Evolutionary conservation across 176 grass and related monocot species (phyloP), one percentile per base, ranked within the genome.

Genomic region (Zoysia japonica): DNA sequence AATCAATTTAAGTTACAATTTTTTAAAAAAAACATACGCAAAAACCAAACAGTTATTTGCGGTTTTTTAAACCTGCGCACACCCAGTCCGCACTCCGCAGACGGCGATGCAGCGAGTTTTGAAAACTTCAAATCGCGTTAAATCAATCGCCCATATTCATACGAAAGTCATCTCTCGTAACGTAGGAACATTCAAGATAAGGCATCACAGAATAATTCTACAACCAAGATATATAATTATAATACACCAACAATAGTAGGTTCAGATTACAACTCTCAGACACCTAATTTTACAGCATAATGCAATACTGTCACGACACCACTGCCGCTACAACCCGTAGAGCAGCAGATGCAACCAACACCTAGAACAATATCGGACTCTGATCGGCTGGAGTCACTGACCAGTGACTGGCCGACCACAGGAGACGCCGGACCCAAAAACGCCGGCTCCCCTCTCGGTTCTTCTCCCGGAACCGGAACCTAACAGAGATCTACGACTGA

Each of bases 361-460:
- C 11, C 67, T 47, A 69, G 38, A 45, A 71, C 14, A 66, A 45
- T 63, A 73, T 65, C 11, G 62, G 56, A 79, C 75, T 52, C 80
- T 42, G 41, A 67, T 20, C 62, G 63, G 47, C 35, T 81, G 70
- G 56, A 56, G 77, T 57, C 71, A 76, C 82, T 59, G 77, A 76
- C 70, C 70, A 76, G 76, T 80, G 81, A 76, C 85, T 35, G 57
- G 37, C 77, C 76, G 9, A 42, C 47, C 82, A 82, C 66, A 41
- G 66, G 71, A 81, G 77, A 76, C 43, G 66, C 87, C 87, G 82
- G 78, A 65, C 87, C 76, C 66, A 85, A 89, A 89, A 89, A 81
- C 77, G 87, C 87, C 87, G 87, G 87, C 43, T 76, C 16, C 73
- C 51, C 66, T 4, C 35, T 74, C 69, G 50, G 56, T 45, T 45